Evolutionary conservation across 768 basidiomycete species (phyloP).

Genomic region (Psilocybe cyanescens): DNA sequence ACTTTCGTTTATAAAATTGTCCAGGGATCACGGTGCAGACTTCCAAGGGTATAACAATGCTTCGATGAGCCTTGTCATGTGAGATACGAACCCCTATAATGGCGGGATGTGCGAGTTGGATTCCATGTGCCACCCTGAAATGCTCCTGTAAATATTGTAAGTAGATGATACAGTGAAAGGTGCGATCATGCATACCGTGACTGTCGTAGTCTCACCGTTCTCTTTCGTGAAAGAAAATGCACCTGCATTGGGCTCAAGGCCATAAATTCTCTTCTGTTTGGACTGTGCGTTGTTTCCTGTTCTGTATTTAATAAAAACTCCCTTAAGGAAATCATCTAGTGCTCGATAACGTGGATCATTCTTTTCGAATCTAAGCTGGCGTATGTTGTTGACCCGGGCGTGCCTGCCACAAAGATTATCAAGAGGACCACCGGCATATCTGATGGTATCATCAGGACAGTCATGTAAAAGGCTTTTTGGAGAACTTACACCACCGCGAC

Average conservation of each 20-base stretch:
- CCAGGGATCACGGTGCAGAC: neutral
- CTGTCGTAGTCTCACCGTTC: neutral
- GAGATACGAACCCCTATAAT: neutral
- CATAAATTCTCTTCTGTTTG: neutral
- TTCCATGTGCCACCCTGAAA: neutral
- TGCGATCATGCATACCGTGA: neutral
- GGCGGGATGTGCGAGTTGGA: neutral
- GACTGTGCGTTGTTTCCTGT: neutral
- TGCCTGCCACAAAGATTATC: neutral
- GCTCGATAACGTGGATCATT: neutral
- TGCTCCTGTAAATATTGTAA: too few species aligned
- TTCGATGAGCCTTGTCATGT: too few species aligned
- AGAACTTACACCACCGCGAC: neutral
- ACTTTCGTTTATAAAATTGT: neutral
- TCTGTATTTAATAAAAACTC: neutral
- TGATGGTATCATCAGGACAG: neutral
- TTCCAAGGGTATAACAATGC: neutral
- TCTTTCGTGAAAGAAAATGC: neutral
- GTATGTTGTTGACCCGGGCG: neutral
- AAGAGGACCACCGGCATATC: neutral
- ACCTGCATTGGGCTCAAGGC: neutral
- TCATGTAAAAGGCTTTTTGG: neutral
- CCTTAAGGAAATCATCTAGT: neutral
- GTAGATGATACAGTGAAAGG: neutral
- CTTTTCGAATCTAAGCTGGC: neutral